These are phyloP conservation scores for Myotisia sp. DNA, from an alignment of 2,329 filamentous ascomycete genomes.

Conservation along the genomic window DNA sequence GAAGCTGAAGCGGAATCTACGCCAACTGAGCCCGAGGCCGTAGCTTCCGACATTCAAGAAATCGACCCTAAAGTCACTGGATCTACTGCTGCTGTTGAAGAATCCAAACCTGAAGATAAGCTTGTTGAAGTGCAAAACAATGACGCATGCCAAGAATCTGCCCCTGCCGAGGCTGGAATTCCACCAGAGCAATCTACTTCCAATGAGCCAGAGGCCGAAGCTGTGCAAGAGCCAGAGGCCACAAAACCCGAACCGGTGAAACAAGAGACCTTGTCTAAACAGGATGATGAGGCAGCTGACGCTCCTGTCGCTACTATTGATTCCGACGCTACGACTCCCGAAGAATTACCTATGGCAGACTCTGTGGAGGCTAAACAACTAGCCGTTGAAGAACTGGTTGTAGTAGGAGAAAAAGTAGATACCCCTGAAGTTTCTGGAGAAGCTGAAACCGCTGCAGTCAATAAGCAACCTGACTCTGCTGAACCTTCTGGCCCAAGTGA, in stretches of 20 bases:
- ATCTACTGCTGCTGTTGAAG: constrained; percentile 3
- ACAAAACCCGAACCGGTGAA: too few relatives aligned
- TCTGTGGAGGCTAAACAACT: background rate
- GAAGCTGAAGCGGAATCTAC: background rate
- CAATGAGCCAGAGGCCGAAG: constrained; percentile 1
- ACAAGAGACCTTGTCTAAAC: too few relatives aligned
- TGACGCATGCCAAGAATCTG: too few relatives aligned
- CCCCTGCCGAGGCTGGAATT: background rate
- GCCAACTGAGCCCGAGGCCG: background rate
- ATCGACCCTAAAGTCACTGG: constrained; percentile 6
- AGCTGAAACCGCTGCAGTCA: background rate
- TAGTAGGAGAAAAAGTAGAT: constrained; percentile 1
- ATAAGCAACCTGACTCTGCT: background rate
- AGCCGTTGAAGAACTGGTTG: background rate
- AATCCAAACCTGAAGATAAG: constrained; percentile 3
- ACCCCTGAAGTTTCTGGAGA: background rate
- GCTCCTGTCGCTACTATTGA: too few relatives aligned
- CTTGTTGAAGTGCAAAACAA: background rate
- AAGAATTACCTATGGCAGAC: too few relatives aligned
- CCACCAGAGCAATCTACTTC: background rate
- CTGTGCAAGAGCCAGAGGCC: background rate
- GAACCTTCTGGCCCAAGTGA: too few relatives aligned
- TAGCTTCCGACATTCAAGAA: background rate
- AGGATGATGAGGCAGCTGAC: too few relatives aligned
- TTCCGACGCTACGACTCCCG: too few relatives aligned